A percentile compares a stretch with the other conserved stretches of the same genome.
Conservation (phyloP, 2,329 filamentous ascomycete genomes). For the Penicillium decumbens region DNA sequence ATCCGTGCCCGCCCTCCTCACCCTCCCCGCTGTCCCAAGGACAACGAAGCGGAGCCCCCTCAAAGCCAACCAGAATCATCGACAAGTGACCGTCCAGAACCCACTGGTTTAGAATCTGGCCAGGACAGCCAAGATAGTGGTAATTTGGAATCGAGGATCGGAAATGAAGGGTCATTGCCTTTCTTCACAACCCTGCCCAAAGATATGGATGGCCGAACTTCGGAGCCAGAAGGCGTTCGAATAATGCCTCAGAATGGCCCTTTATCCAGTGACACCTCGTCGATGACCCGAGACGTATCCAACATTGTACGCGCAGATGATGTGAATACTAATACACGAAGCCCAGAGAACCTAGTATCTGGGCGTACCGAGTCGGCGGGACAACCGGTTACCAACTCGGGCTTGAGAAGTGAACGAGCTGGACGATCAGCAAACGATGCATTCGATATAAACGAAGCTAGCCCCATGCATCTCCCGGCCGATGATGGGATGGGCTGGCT, state of each 20-base stretch:
- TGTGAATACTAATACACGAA: not conserved
- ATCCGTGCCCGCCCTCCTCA: constrained; percentile 40
- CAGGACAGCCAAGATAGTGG: constrained; percentile 14
- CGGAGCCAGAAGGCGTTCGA: constrained; percentile 14
- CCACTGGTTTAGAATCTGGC: constrained; percentile 10
- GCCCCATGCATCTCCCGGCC: constrained; percentile 53
- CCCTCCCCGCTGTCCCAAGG: constrained; percentile 17
- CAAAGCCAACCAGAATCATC: constrained; percentile 19
- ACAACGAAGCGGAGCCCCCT: constrained; percentile 23
- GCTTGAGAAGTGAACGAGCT: not conserved
- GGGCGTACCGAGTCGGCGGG: constrained; percentile 1
- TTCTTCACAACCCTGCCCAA: constrained; percentile 19
- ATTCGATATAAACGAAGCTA: constrained; percentile 16
- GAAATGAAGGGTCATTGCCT: constrained; percentile 22
- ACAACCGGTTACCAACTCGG: not conserved
- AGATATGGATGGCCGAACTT: constrained; percentile 24
- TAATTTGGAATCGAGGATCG: constrained; percentile 7
- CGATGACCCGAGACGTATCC: not conserved
- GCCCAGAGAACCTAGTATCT: not conserved
- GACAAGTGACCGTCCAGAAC: constrained; percentile 14
- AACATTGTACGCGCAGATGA: not conserved
- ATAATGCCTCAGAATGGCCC: constrained; percentile 5
- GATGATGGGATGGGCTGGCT: constrained; percentile 73
- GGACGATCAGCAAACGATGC: constrained; percentile 1
- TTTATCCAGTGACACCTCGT: not conserved